Evolutionary conservation across 805 yeast species (phyloP), one percentile per base, ranked within the genome.

Genomic region (Tetrapisispora pingtungensis): DNA sequence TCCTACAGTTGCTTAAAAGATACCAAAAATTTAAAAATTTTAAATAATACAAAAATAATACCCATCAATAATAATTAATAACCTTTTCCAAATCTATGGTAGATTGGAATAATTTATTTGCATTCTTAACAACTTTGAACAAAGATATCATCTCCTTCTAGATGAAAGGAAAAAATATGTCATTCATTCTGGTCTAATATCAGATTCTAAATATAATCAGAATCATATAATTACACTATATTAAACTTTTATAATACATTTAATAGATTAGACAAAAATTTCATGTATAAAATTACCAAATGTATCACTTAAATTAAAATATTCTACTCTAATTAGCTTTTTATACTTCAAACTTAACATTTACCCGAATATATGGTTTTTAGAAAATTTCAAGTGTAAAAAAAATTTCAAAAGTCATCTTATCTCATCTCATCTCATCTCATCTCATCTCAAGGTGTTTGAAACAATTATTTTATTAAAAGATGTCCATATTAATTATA

Each of bases 351-450:
- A n/a, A n/a, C n/a, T n/a, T n/a, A n/a, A n/a, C n/a, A 31, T 15
- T 35, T 20, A 20, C 42, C 28, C 42, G 42, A 14, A 26, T 19
- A 4, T 14, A 31, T 7, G 13, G 22, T 12, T 14, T 24, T 27
- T 17, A 13, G 15, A n/a, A 17, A 13, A 12, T 15, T 18, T 33
- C 10, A 3, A 4, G 14, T 33, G 13, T 10, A 6, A 27, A 37
- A 37, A 43, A 43, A 36, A 34, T 40, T 41, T 36, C 26, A 31
- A 36, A 35, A 28, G n/a, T n/a, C n/a, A n/a, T n/a, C 34, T 32
- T 39, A 43, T 39, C 42, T 43, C 54, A 50, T 48, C 54, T 43
- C 54, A 48, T 50, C 50, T 37, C 46, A 37, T 31, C 43, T 26
- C 43, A 41, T 34, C 39, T 41, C 30, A 31, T 38, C 33, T n/a